Base-by-base conservation (phyloP, 2,329 filamentous ascomycete genomes). In the Chrysosporium keratinophilum region DNA sequence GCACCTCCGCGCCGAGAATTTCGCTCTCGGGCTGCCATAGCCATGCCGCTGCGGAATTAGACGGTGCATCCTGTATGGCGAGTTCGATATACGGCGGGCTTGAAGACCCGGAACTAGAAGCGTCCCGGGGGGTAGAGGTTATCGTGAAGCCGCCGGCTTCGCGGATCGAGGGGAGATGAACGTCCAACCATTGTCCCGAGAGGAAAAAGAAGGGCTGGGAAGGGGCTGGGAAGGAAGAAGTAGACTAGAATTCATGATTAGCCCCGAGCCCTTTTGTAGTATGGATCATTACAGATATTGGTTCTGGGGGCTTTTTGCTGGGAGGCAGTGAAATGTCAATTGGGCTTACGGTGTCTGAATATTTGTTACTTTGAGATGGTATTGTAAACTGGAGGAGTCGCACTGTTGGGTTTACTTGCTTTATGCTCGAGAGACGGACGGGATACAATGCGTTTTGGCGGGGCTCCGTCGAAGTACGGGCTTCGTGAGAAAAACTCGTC, bases 151-250 rank as follows among this genome's bases (percentile, higher is more conserved):
- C 89, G 34, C 89, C 89, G 2, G 87, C 83, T 65, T 84, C 82
- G 42, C 77, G 63, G 43, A 87, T 71, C 37, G 73, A 74, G 1
- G 89, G 88, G 51, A 88, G 78, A 66, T 85, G 84, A 5, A 88
- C 83, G 66, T 95, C 89, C 54, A 95, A 77, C 87, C 88, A 95
- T 74, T 95, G 89, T 52, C 89, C 89, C 4, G 89, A 81, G 5
- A 82, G 76, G 69, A 93, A 94, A 77, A 86, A 67, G 42, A 70
- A 64, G 56, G 63, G 57, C 12, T 37, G 37, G 7, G 6, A 2
- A 20, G 45, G 15, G 17, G 37, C 12, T 33, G 6, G 6, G 12
- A 34, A 33, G 5, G 15, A 40, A 19, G 44, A 20, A 33, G 47
- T 35, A 44, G 37, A 23, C 9, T 51, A 33, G 23, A 7, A 28